Conservation (phyloP, 1,139 yeast genomes). For the Groenewaldozyma auringiensis region DNA sequence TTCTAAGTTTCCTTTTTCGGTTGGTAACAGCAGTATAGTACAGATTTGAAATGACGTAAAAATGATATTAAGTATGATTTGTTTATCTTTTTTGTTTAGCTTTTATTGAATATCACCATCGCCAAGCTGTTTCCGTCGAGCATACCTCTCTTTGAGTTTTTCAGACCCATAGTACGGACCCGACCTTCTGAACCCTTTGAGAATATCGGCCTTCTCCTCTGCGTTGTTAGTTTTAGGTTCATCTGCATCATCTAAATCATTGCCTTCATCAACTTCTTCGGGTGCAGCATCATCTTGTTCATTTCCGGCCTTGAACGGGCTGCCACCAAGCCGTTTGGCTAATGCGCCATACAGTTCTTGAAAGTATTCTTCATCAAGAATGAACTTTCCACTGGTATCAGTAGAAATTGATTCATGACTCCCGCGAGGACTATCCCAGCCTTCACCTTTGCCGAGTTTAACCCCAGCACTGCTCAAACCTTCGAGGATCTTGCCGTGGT, state of each 20-base stretch:
- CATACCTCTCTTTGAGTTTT: constrained; percentile 21
- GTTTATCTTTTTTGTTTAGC: no score
- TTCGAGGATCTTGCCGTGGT: constrained; percentile 61
- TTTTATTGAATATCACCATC: constrained; percentile 13
- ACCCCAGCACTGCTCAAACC: constrained; percentile 54
- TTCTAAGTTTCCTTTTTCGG: no score
- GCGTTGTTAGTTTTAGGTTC: constrained; percentile 5
- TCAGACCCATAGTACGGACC: constrained; percentile 28
- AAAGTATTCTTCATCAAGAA: constrained; percentile 23
- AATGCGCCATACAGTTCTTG: constrained; percentile 19
- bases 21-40: no score
- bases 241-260: constrained; percentile 2
- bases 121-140: constrained; percentile 18
- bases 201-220: constrained; percentile 17
- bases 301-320: constrained; percentile 1
- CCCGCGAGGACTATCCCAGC: constrained; percentile 36
- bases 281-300: constrained; percentile 7
- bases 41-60: no score
- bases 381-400: constrained; percentile 22
- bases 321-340: constrained; percentile 14
- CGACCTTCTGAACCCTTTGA: constrained; percentile 22
- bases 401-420: constrained; percentile 5
- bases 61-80: no score
- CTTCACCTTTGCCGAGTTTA: constrained; percentile 66
- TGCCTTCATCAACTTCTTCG: constrained; percentile 5